A percentile compares a stretch with the other conserved stretches of the same genome.
Conservation (phyloP, 179 eudicot species). For the Beta macrorhiza region DNA sequence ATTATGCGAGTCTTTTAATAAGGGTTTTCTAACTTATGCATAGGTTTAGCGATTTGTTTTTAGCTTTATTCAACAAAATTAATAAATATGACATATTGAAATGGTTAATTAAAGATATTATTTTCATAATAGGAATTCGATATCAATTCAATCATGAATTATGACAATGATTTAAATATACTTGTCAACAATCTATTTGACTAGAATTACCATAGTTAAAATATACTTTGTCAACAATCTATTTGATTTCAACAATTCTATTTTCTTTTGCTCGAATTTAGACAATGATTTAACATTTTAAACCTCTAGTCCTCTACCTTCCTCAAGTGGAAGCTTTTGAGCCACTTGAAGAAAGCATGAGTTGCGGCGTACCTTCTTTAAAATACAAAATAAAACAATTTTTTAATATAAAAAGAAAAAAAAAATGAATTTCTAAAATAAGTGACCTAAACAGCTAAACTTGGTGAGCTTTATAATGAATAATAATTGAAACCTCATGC, state of each 20-base stretch:
- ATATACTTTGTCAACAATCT: background rate
- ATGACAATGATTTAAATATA: too few relatives aligned
- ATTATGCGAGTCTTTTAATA: too few relatives aligned
- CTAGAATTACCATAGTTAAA: too few relatives aligned
- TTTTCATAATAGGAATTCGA: too few relatives aligned
- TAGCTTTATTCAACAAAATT: too few relatives aligned
- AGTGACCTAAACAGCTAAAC: background rate
- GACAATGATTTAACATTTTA: background rate
- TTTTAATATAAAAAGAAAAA: background rate
- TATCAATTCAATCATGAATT: too few relatives aligned
- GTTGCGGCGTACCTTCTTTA: background rate
- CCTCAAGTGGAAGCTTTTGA: background rate
- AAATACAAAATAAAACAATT: too few relatives aligned
- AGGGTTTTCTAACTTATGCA: too few relatives aligned
- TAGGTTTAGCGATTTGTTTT: too few relatives aligned
- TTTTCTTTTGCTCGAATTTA: background rate
- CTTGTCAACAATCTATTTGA: too few relatives aligned
- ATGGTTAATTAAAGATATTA: too few relatives aligned
- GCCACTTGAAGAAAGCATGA: conserved; percentile 15
- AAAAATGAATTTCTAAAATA: background rate
- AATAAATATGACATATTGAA: too few relatives aligned
- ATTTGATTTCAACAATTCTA: background rate
- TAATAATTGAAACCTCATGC: conserved; percentile 15
- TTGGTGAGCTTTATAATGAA: background rate
- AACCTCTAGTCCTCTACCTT: background rate